phyloP scores from a whole-genome alignment of 805 yeast genomes.

The Hanseniaspora lachancei region DNA sequence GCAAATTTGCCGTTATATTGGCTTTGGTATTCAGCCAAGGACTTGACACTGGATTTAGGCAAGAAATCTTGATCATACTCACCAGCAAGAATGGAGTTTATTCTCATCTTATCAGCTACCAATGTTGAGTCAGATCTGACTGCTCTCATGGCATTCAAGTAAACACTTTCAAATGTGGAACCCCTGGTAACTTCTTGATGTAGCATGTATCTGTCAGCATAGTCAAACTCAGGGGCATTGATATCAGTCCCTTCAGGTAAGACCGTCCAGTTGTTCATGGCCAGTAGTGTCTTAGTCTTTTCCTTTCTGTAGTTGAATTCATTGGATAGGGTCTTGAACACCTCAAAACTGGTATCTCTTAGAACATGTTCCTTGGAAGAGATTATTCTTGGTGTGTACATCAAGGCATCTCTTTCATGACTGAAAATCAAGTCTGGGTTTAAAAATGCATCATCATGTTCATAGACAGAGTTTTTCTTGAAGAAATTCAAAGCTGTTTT shows the following conservation, averaged over 20 bases:
- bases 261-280: conserved; percentile 1
- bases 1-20: conserved; percentile 9
- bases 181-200: not conserved
- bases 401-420: conserved; percentile 1
- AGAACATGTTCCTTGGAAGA: conserved; percentile 11
- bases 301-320: conserved; percentile 3
- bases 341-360: conserved; percentile 10
- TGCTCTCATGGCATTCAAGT: conserved; percentile 1
- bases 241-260: conserved; percentile 7
- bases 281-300: not conserved
- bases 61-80: conserved; percentile 8
- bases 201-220: conserved; percentile 9
- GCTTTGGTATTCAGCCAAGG: not conserved
- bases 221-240: not conserved
- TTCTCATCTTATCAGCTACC: not conserved
- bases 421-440: conserved; percentile 6
- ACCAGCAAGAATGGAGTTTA: conserved; percentile 8
- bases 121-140: not conserved
- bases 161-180: conserved; percentile 6
- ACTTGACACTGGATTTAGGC: not conserved
- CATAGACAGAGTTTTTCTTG: not conserved
- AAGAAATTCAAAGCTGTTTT: conserved; percentile 7
- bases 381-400: conserved; percentile 7
- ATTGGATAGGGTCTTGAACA: conserved; percentile 2
- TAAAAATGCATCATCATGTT: conserved; percentile 4